A percentile compares a stretch with the other conserved stretches of the same genome.
phyloP scores from a whole-genome alignment of 371 early-diverging fungal genomes.

The Rhizopus stolonifer region DNA sequence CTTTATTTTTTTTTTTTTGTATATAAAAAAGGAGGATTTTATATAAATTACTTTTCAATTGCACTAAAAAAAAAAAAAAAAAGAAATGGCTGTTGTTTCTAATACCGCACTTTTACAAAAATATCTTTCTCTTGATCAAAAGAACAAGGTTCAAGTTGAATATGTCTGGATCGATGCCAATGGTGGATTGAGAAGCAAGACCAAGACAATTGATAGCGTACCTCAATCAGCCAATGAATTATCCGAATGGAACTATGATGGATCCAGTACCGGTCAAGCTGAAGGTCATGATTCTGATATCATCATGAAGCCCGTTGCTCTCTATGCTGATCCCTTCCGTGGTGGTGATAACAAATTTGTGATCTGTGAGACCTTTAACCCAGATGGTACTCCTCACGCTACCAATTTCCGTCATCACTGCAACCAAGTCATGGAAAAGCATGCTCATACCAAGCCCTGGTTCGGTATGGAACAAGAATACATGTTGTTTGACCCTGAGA shows the following conservation, averaged over 20 bases:
- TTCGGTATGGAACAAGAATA: slow-evolving; percentile 70
- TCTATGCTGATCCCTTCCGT: slow-evolving; percentile 63
- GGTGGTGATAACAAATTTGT: slow-evolving; percentile 64
- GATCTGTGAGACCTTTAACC: slow-evolving; percentile 52
- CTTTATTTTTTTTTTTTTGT: not conserved
- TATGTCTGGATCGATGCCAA: slow-evolving; percentile 65
- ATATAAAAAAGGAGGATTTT: too few species aligned
- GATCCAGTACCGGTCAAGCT: slow-evolving; percentile 63
- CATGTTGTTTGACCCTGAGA: slow-evolving; percentile 55
- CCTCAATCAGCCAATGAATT: slow-evolving; percentile 45
- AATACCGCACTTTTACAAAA: slow-evolving; percentile 50
- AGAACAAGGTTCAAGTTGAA: slow-evolving; percentile 55
- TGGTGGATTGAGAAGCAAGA: slow-evolving; percentile 48
- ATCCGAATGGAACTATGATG: slow-evolving; percentile 66
- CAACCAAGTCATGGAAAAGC: slow-evolving; percentile 44
- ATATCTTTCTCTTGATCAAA: slow-evolving; percentile 56
- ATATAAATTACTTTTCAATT: too few species aligned
- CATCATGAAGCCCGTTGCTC: slow-evolving; percentile 53
- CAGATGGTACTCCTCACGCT: slow-evolving; percentile 58
- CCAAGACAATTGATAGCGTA: slow-evolving; percentile 43
- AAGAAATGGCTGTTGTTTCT: slow-evolving; percentile 38
- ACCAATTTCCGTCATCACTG: slow-evolving; percentile 55
- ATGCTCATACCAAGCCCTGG: slow-evolving; percentile 54
- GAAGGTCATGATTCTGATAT: slow-evolving; percentile 64
- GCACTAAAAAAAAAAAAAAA: too few species aligned